Evolutionary conservation across 371 early-diverging fungal species (phyloP).

Genomic region (Choanephora cucurbitarum): DNA sequence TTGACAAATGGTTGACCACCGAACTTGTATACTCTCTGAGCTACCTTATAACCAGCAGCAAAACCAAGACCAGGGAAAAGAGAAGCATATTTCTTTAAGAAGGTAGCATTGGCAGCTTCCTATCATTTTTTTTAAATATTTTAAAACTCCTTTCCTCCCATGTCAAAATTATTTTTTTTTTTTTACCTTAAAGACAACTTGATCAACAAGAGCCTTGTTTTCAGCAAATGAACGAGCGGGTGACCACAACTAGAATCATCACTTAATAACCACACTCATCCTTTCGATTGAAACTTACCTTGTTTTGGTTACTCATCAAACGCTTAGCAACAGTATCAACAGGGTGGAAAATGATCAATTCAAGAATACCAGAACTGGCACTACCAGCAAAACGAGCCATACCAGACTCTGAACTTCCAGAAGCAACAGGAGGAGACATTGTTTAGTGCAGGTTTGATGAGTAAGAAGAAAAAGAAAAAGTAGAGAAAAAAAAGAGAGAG

Average conservation of each 20-base stretch:
- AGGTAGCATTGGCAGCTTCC: conserved; percentile 77
- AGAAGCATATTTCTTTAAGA: conserved; percentile 83
- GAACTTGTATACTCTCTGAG: conserved; percentile 97
- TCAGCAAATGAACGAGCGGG: conserved; percentile 58
- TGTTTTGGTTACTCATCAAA: conserved; percentile 91
- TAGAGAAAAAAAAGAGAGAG: conserved; percentile 9
- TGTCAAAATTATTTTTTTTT: no score
- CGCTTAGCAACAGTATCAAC: conserved; percentile 98
- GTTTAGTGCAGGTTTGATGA: conserved; percentile 6
- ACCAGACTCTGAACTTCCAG: conserved; percentile 76
- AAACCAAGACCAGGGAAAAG: conserved; percentile 97
- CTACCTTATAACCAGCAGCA: conserved; percentile 95
- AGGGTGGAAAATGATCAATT: conserved; percentile 96
- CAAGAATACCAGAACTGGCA: conserved; percentile 91
- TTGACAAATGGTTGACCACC: conserved; percentile 97
- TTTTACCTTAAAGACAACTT: conserved; percentile 82
- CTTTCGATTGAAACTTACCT: conserved; percentile 51
- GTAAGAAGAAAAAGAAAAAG: conserved; percentile 10
- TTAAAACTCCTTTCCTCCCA: conserved; percentile 6
- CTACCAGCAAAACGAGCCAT: conserved; percentile 88
- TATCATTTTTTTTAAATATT: conserved; percentile 33
- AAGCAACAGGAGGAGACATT: conserved; percentile 65
- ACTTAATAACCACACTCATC: neutral
- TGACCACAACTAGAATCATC: conserved; percentile 59
- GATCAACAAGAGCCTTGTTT: conserved; percentile 64